Conservation (phyloP, 2,329 filamentous ascomycete genomes). For the Penicillium sp. region DNA sequence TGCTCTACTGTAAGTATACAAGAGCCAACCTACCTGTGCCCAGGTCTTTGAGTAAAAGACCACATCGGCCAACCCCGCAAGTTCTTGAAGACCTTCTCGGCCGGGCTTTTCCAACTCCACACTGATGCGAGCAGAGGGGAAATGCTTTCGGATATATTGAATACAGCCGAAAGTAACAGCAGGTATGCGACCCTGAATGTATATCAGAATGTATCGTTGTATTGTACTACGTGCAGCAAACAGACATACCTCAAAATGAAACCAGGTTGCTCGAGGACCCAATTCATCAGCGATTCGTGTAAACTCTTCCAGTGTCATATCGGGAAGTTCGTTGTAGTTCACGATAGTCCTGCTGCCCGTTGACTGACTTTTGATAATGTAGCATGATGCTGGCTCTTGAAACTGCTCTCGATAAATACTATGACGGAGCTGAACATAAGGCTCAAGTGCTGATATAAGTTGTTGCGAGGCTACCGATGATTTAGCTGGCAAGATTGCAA, state of each 20-base stretch:
- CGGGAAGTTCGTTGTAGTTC: slow-evolving; percentile 66
- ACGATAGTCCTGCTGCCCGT: slow-evolving; percentile 68
- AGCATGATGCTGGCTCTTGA: slow-evolving; percentile 64
- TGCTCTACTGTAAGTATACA: not conserved
- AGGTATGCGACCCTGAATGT: slow-evolving; percentile 60
- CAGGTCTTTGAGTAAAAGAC: slow-evolving; percentile 73
- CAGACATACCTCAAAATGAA: slow-evolving; percentile 64
- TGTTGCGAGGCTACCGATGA: slow-evolving; percentile 53
- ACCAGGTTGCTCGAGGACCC: slow-evolving; percentile 52
- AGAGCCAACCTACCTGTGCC: slow-evolving; percentile 57
- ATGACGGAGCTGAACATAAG: slow-evolving; percentile 50
- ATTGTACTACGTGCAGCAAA: not conserved
- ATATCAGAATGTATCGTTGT: not conserved
- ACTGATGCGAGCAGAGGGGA: slow-evolving; percentile 56
- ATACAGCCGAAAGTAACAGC: slow-evolving; percentile 63
- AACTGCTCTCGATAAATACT: slow-evolving; percentile 61
- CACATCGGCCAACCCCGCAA: slow-evolving; percentile 65
- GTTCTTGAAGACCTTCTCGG: slow-evolving; percentile 57
- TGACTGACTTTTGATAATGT: slow-evolving; percentile 63
- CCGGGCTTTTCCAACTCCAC: slow-evolving; percentile 72
- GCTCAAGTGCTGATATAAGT: slow-evolving; percentile 57
- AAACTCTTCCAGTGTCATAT: slow-evolving; percentile 68
- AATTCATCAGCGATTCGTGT: slow-evolving; percentile 43
- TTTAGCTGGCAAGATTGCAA: slow-evolving; percentile 54
- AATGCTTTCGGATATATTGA: slow-evolving; percentile 50